A percentile compares a stretch with the other conserved stretches of the same genome.
These are phyloP conservation scores for Leccinum uliginosum DNA, from an alignment of 768 basidiomycete species.

Conservation along the genomic window DNA sequence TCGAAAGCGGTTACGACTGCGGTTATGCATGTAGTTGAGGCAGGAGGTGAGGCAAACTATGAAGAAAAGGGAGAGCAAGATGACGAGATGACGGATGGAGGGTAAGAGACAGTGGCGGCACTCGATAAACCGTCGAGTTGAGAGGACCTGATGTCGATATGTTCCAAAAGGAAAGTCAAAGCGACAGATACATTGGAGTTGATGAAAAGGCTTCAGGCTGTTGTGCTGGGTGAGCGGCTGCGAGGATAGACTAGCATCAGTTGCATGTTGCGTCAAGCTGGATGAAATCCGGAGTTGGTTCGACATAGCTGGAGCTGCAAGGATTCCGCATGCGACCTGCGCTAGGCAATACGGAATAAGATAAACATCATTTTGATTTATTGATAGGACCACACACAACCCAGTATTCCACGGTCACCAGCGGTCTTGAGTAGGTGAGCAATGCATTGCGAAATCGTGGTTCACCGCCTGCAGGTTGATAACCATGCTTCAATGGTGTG, in stretches of 20 bases:
- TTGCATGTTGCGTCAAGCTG: background rate
- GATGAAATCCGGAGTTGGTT: background rate
- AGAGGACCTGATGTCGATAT: background rate
- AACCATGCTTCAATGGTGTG: no score
- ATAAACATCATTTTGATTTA: constrained; percentile 9
- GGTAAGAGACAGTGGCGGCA: background rate
- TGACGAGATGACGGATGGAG: background rate
- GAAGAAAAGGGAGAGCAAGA: background rate
- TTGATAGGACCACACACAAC: background rate
- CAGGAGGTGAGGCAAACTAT: background rate
- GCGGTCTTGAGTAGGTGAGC: background rate
- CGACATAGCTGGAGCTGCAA: constrained; percentile 11
- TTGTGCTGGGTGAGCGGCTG: constrained; percentile 15
- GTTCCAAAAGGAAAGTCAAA: background rate
- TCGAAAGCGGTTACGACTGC: constrained; percentile 6
- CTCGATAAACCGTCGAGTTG: background rate
- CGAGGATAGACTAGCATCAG: background rate
- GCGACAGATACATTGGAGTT: background rate
- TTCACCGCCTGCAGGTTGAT: no score
- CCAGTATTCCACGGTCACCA: background rate
- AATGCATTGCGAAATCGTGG: background rate
- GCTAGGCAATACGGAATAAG: constrained; percentile 4
- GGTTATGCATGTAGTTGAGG: constrained; percentile 6
- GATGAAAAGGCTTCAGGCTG: background rate
- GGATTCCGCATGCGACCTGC: constrained; percentile 13